phyloP scores from a whole-genome alignment of 768 basidiomycete species.

The Psilocybe subaeruginosa region DNA sequence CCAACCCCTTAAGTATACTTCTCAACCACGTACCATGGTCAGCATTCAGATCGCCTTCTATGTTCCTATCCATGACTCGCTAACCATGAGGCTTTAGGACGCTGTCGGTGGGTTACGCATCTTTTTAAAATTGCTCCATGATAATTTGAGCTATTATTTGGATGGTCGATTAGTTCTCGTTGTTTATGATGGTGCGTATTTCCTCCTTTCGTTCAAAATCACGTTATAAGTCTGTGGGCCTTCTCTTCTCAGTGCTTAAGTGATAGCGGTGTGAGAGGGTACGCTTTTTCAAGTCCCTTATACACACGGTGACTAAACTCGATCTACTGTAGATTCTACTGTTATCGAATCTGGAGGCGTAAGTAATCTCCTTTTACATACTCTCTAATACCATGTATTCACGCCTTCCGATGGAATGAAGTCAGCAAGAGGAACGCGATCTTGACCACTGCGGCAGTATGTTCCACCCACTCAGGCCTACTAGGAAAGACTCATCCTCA shows the following conservation, averaged over 20 bases:
- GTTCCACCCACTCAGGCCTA: neutral
- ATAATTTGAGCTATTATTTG: neutral
- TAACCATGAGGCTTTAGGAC: neutral
- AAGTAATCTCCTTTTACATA: neutral
- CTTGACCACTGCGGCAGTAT: neutral
- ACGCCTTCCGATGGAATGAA: neutral
- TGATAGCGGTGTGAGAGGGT: conserved; percentile 2
- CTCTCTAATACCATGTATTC: neutral
- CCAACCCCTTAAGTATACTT: neutral
- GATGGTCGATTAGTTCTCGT: neutral
- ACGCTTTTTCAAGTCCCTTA: neutral
- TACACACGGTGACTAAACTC: neutral
- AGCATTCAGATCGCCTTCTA: neutral
- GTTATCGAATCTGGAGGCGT: conserved; percentile 6
- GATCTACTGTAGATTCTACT: neutral
- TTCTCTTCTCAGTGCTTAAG: neutral
- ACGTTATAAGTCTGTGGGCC: neutral
- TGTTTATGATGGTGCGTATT: conserved; percentile 2
- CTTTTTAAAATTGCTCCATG: neutral
- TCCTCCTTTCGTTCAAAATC: neutral
- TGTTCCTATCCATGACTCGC: neutral
- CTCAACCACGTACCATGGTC: neutral
- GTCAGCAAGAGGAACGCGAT: conserved; percentile 1
- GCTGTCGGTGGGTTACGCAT: neutral
- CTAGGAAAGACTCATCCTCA: neutral